Evolutionary conservation across 1,139 yeast species (phyloP).

Genomic region (Blastobotrys arbuscula): DNA sequence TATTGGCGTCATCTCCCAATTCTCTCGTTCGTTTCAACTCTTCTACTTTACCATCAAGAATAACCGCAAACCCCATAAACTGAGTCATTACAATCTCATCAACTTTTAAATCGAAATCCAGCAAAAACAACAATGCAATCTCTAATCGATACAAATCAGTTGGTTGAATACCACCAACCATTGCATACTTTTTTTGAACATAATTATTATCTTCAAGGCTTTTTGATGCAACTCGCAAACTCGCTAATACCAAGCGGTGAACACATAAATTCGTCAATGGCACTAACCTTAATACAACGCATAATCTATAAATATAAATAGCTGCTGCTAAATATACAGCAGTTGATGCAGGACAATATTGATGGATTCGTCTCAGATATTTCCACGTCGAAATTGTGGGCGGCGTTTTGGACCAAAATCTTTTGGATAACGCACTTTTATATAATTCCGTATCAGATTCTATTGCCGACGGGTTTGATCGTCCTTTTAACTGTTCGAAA

Average conservation of each 20-base stretch:
- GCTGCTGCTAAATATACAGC: conserved; percentile 41
- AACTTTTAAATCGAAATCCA: conserved; percentile 35
- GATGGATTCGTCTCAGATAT: conserved; percentile 39
- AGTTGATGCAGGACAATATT: conserved; percentile 41
- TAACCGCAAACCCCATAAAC: conserved; percentile 19
- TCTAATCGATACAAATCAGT: conserved; percentile 44
- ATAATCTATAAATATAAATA: conserved; percentile 35
- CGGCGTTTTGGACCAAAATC: conserved; percentile 37
- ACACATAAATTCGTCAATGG: conserved; percentile 40
- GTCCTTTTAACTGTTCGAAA: conserved; percentile 7
- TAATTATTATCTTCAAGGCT: conserved; percentile 48
- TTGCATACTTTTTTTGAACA: conserved; percentile 46
- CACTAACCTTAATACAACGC: conserved; percentile 30
- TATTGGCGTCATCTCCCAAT: not conserved
- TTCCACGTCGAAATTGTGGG: conserved; percentile 36
- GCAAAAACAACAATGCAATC: conserved; percentile 40
- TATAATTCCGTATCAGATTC: not conserved
- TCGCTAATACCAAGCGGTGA: conserved; percentile 46
- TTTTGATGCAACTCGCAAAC: conserved; percentile 47
- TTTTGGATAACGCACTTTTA: conserved; percentile 25
- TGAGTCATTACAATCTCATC: conserved; percentile 29
- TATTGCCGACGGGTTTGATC: not conserved
- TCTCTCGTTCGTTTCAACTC: not conserved
- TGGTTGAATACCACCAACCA: conserved; percentile 47
- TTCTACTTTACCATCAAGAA: not conserved